Evolutionary conservation across 2,329 filamentous ascomycete species (phyloP).

Genomic region (Nigrospora oryzae): DNA sequence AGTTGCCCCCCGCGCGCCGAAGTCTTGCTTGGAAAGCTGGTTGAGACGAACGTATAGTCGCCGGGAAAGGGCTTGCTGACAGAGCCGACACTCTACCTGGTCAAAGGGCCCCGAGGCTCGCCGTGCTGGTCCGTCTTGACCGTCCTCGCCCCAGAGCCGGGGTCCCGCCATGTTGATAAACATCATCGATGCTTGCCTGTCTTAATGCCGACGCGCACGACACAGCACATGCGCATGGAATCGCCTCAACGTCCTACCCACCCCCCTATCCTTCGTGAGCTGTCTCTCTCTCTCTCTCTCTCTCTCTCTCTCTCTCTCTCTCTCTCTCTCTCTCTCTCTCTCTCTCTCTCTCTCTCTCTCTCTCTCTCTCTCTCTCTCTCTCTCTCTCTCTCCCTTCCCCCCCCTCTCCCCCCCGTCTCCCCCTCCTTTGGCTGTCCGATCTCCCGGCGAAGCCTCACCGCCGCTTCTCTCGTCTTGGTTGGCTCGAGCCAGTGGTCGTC

Average conservation of each 20-base stretch:
- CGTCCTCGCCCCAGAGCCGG: constrained; percentile 7
- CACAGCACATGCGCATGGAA: not conserved
- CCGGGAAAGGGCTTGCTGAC: constrained; percentile 5
- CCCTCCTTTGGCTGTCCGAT: not conserved
- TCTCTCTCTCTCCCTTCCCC: too few species aligned
- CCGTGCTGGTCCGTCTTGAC: not conserved
- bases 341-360: too few species aligned
- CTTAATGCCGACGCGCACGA: constrained; percentile 1
- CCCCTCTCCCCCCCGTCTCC: too few species aligned
- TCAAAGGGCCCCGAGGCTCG: constrained; percentile 5
- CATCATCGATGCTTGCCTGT: constrained; percentile 11
- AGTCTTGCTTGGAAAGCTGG: not conserved
- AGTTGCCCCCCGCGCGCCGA: constrained; percentile 4
- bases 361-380: too few species aligned
- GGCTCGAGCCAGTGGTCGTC: constrained; percentile 1
- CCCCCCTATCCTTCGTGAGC: too few species aligned
- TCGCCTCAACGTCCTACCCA: too few species aligned
- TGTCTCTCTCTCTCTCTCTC: too few species aligned
- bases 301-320: too few species aligned
- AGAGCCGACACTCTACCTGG: constrained; percentile 14
- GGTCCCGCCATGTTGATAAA: constrained; percentile 10
- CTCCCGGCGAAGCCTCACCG: not conserved
- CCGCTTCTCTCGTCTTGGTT: constrained; percentile 1
- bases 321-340: too few species aligned
- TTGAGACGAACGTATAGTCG: constrained; percentile 1